phyloP scores from a whole-genome alignment of 805 yeast genomes.

The Saccharomycopsis sp. region DNA sequence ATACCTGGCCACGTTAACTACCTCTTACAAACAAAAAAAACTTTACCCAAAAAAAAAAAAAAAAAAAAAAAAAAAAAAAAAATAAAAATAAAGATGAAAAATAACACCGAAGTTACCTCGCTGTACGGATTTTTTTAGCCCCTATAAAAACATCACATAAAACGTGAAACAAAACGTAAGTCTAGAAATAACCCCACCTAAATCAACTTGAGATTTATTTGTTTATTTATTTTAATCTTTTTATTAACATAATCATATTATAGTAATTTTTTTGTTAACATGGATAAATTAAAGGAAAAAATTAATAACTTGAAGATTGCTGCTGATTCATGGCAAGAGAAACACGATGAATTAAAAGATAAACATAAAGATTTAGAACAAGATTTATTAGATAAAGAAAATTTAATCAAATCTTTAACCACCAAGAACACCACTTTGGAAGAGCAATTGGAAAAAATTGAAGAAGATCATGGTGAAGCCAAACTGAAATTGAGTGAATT shows the following conservation, averaged over 20 bases:
- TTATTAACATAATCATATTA: neutral
- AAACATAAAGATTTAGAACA: slow-evolving; percentile 57
- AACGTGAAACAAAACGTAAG: no score
- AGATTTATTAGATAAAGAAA: slow-evolving; percentile 54
- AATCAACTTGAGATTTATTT: neutral
- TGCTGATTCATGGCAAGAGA: slow-evolving; percentile 63
- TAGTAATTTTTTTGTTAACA: no score
- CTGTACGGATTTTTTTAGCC: no score
- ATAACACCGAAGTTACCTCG: no score
- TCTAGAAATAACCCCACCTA: neutral
- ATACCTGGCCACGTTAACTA: no score
- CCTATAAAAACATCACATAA: no score
- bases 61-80: slow-evolving; percentile 7
- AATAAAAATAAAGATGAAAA: no score
- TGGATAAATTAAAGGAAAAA: slow-evolving; percentile 22
- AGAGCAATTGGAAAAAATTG: slow-evolving; percentile 44
- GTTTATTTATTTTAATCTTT: neutral
- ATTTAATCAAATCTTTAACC: slow-evolving; percentile 54
- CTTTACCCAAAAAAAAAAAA: no score
- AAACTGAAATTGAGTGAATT: slow-evolving; percentile 58
- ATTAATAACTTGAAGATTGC: slow-evolving; percentile 46
- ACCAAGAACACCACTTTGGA: slow-evolving; percentile 57
- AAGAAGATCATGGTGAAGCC: slow-evolving; percentile 46
- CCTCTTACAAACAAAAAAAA: no score
- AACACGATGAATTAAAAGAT: slow-evolving; percentile 49